Conservation (phyloP, 2,329 filamentous ascomycete genomes). For the Paraphaeosphaeria minitans region DNA sequence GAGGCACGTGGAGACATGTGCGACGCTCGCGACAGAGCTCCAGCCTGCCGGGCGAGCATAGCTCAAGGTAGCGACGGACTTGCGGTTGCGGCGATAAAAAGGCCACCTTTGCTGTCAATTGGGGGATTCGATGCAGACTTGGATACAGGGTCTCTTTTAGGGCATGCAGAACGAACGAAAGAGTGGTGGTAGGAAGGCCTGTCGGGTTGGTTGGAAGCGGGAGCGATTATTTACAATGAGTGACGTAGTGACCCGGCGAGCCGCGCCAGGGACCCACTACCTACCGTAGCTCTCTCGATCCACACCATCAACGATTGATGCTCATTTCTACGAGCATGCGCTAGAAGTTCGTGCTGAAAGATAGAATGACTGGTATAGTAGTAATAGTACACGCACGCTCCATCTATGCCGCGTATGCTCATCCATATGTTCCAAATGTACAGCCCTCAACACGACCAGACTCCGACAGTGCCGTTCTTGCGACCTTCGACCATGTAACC, state of each 20-base stretch:
- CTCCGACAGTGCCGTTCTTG: constrained; percentile 82
- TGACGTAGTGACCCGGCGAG: constrained; percentile 10
- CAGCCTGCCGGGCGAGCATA: constrained; percentile 40
- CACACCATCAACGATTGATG: constrained; percentile 9
- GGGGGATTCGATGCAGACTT: constrained; percentile 1
- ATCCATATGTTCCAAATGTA: constrained; percentile 17
- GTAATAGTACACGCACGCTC: constrained; percentile 3
- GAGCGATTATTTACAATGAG: background rate
- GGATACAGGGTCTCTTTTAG: constrained; percentile 13
- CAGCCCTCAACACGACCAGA: constrained; percentile 65
- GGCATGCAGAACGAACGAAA: constrained; percentile 15
- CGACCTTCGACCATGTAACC: constrained; percentile 93
- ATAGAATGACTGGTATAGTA: constrained; percentile 7
- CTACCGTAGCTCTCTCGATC: constrained; percentile 8
- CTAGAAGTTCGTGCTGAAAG: background rate
- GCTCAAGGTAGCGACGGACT: constrained; percentile 15
- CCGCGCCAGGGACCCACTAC: constrained; percentile 10
- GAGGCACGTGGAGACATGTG: constrained; percentile 25
- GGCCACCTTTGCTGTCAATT: constrained; percentile 19
- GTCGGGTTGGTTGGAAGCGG: background rate
- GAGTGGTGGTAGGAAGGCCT: background rate
- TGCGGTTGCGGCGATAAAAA: constrained; percentile 6
- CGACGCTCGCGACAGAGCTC: constrained; percentile 35
- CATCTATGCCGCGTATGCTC: background rate
- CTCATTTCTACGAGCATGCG: constrained; percentile 20